Conservation (phyloP, 768 basidiomycete species). For the Rhodotorula taiwanensis region DNA sequence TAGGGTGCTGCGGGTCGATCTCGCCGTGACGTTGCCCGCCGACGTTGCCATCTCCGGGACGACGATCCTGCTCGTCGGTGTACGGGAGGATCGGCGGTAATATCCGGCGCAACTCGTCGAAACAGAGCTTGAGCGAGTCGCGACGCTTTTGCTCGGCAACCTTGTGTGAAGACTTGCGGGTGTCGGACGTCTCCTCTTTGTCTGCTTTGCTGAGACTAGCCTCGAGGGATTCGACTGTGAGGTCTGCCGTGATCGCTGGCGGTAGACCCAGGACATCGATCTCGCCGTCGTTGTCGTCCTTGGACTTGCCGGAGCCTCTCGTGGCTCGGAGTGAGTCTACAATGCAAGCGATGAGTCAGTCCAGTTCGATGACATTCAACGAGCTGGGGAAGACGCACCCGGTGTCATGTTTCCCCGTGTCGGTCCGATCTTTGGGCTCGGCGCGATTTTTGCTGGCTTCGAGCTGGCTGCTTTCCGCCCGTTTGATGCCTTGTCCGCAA, state of each 20-base stretch:
- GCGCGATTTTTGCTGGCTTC: constrained; percentile 41
- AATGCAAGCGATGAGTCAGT: too few relatives aligned
- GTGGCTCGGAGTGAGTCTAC: too few relatives aligned
- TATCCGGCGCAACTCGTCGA: constrained; percentile 52
- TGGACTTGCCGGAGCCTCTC: constrained; percentile 7
- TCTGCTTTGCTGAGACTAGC: too few relatives aligned
- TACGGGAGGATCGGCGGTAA: constrained; percentile 53
- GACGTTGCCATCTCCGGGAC: constrained; percentile 41
- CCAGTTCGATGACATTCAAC: too few relatives aligned
- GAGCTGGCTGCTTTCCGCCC: not conserved
- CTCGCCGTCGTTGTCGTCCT: constrained; percentile 31
- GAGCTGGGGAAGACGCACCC: too few relatives aligned
- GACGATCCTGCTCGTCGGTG: constrained; percentile 33
- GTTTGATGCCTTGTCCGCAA: not conserved
- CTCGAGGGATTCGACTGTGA: too few relatives aligned
- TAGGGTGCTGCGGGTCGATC: constrained; percentile 37
- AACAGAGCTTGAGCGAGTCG: constrained; percentile 91
- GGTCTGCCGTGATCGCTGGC: constrained; percentile 1
- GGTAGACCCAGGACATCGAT: constrained; percentile 15
- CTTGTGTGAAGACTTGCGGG: constrained; percentile 55
- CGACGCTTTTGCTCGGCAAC: constrained; percentile 95
- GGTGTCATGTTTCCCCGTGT: constrained; percentile 45
- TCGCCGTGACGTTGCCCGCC: constrained; percentile 39
- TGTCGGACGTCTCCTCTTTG: constrained; percentile 5
- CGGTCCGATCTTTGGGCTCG: constrained; percentile 60